A percentile compares a stretch with the other conserved stretches of the same genome.
Evolutionary conservation across 208 protist genomes (phyloP).

Genomic region (Angomonas ambiguus): DNA sequence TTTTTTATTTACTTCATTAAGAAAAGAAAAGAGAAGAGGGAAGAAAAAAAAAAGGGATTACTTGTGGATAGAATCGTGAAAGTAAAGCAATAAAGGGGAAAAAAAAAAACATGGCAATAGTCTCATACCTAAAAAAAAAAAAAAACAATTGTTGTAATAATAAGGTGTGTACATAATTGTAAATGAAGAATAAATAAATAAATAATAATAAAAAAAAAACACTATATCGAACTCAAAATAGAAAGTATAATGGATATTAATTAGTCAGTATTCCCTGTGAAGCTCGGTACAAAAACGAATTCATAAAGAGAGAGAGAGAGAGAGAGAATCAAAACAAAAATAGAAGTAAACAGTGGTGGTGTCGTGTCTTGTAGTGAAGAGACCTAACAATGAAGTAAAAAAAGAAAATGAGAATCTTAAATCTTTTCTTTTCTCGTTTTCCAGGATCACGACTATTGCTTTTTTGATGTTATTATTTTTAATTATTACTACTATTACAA

Average conservation of each 20-base stretch:
- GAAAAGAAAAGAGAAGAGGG: neutral
- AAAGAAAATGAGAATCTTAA: no score
- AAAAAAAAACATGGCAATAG: neutral
- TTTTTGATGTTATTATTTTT: neutral
- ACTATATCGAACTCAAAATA: no score
- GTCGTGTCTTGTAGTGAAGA: no score
- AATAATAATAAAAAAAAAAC: neutral
- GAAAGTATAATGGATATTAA: no score
- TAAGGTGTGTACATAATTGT: no score
- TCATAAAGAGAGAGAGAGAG: neutral
- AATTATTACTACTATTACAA: no score
- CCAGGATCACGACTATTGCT: neutral
- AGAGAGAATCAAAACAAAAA: conserved; percentile 12
- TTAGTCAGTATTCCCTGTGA: neutral
- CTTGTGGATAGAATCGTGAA: neutral
- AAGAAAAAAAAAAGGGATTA: neutral
- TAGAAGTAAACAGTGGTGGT: no score
- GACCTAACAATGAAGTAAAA: neutral
- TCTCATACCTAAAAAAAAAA: neutral
- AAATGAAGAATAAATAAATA: neutral
- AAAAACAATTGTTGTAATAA: neutral
- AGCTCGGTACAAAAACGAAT: neutral
- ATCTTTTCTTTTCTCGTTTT: no score
- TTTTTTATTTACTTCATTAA: neutral
- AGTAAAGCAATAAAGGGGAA: neutral